Percentiles rank a stretch among this genome's conserved stretches.
Evolutionary conservation across 1,284 basidiomycete species (phyloP).

Genomic region (Ustilago tritici): DNA sequence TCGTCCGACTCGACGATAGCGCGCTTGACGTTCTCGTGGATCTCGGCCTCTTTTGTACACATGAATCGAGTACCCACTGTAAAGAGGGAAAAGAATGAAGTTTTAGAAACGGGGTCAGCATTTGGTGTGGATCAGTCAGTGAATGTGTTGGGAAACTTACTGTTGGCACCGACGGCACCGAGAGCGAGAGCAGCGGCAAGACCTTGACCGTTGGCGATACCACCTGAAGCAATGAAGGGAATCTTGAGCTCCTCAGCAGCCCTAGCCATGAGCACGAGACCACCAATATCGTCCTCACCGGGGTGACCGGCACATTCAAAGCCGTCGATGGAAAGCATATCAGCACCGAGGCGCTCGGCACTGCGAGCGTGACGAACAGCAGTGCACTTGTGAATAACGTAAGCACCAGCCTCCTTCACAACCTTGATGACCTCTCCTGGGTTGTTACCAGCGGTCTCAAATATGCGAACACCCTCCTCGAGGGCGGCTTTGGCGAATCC

Average conservation of each 20-base stretch:
- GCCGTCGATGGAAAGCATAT: conserved; percentile 75
- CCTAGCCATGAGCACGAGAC: conserved; percentile 87
- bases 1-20: conserved; percentile 86
- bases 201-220: conserved; percentile 75
- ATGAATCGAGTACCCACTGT: conserved; percentile 82
- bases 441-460: conserved; percentile 93
- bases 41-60: conserved; percentile 78
- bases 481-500: conserved; percentile 84
- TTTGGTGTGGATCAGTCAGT: not conserved
- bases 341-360: conserved; percentile 82
- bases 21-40: conserved; percentile 90
- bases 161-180: conserved; percentile 87
- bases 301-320: conserved; percentile 86
- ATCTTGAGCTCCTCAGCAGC: conserved; percentile 85
- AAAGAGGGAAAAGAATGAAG: not conserved
- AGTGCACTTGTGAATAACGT: conserved; percentile 91
- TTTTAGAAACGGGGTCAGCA: not conserved
- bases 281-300: conserved; percentile 93
- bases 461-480: conserved; percentile 87
- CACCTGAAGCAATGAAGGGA: conserved; percentile 91
- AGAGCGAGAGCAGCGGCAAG: conserved; percentile 84
- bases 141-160: conserved; percentile 73
- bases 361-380: conserved; percentile 75
- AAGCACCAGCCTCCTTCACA: conserved; percentile 80
- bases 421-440: conserved; percentile 83